These are phyloP conservation scores for Hypoxylon sp. DNA, from an alignment of 2,329 filamentous ascomycete species.

Conservation along the genomic window DNA sequence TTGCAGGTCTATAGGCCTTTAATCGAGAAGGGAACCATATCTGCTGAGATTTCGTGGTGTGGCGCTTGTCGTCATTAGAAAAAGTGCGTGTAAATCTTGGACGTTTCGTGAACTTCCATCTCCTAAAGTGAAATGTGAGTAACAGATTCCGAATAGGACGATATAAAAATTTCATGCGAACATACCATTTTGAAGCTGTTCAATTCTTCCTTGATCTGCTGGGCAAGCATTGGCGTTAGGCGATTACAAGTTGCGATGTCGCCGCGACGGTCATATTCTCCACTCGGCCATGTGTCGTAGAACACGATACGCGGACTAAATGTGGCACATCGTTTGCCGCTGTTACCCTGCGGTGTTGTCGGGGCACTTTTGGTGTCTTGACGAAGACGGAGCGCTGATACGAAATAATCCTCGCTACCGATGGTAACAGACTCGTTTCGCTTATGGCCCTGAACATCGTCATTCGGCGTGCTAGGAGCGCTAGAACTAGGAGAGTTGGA, in stretches of 20 bases:
- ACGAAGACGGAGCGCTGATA: slow-evolving; percentile 78
- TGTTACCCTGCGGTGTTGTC: slow-evolving; percentile 76
- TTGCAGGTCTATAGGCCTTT: slow-evolving; percentile 52
- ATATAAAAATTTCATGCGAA: slow-evolving; percentile 30
- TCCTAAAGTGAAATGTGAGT: slow-evolving; percentile 74
- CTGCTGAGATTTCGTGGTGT: slow-evolving; percentile 49
- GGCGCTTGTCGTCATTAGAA: slow-evolving; percentile 75
- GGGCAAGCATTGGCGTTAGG: slow-evolving; percentile 93
- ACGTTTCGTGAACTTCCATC: slow-evolving; percentile 99
- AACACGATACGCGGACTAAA: slow-evolving; percentile 96
- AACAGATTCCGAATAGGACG: slow-evolving; percentile 8
- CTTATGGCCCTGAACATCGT: slow-evolving; percentile 77
- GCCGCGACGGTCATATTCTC: slow-evolving; percentile 94
- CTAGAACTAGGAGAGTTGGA: slow-evolving; percentile 87
- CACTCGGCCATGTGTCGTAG: slow-evolving; percentile 94
- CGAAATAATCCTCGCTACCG: slow-evolving; percentile 90
- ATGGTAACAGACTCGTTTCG: slow-evolving; percentile 78
- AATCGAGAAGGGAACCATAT: slow-evolving; percentile 51
- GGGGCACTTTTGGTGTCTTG: slow-evolving; percentile 85
- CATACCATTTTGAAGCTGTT: slow-evolving; percentile 99
- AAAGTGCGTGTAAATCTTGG: slow-evolving; percentile 99
- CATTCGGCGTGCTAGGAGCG: slow-evolving; percentile 87
- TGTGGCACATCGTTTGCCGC: slow-evolving; percentile 70
- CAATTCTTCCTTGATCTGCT: slow-evolving; percentile 99
- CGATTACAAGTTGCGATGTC: slow-evolving; percentile 98